These are phyloP conservation scores for Polytrichum commune DNA, from an alignment of 225 moss, liverwort and hornwort genomes.

Conservation along the genomic window DNA sequence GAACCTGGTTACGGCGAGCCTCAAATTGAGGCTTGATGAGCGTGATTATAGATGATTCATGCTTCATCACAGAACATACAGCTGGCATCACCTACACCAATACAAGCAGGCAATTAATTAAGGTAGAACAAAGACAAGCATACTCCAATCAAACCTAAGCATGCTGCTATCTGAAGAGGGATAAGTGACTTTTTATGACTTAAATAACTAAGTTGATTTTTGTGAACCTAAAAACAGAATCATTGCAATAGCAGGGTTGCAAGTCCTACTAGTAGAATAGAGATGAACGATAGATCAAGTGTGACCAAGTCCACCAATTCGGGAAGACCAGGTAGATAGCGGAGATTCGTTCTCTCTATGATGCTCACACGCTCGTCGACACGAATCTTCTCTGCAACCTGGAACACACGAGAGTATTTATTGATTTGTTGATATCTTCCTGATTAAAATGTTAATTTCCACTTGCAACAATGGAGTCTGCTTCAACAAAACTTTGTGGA, in stretches of 20 bases:
- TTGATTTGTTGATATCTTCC: neutral
- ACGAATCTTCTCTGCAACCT: slow-evolving; percentile 96
- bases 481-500: too few species aligned
- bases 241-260: neutral
- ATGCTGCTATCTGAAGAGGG: too few species aligned
- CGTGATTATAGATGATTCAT: slow-evolving; percentile 66
- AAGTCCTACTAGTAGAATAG: slow-evolving; percentile 62
- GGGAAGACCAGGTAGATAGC: slow-evolving; percentile 79
- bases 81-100: slow-evolving; percentile 73
- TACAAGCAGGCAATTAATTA: slow-evolving; percentile 1
- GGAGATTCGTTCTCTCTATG: slow-evolving; percentile 93
- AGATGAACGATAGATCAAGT: slow-evolving; percentile 93
- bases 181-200: too few species aligned
- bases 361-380: slow-evolving; percentile 72
- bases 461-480: too few species aligned
- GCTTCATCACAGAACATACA: slow-evolving; percentile 81
- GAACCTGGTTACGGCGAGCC: slow-evolving; percentile 77
- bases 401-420: slow-evolving; percentile 15
- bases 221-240: too few species aligned
- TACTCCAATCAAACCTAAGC: too few species aligned
- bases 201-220: too few species aligned
- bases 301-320: slow-evolving; percentile 89
- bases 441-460: too few species aligned
- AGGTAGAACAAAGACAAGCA: too few species aligned
- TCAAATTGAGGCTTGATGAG: slow-evolving; percentile 98